Conservation (phyloP, 768 basidiomycete species). For the Pisolithus orientalis region DNA sequence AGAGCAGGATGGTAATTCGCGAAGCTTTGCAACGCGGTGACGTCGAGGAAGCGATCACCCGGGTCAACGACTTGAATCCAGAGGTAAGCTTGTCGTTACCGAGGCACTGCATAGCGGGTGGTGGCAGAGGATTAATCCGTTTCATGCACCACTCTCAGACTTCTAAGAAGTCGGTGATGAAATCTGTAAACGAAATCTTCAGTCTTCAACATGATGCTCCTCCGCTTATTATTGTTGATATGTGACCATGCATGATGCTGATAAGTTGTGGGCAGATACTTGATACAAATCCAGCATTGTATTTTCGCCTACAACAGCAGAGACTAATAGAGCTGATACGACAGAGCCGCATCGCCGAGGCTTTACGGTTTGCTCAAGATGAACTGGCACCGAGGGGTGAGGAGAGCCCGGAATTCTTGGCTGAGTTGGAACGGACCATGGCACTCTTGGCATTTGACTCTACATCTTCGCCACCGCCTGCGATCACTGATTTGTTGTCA, state of each 20-base stretch:
- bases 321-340: constrained; percentile 94
- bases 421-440: constrained; percentile 93
- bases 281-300: constrained; percentile 88
- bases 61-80: constrained; percentile 92
- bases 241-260: constrained; percentile 6
- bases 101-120: constrained; percentile 1
- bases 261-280: constrained; percentile 63
- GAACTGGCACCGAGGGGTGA: constrained; percentile 94
- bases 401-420: constrained; percentile 88
- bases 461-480: constrained; percentile 43
- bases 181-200: constrained; percentile 71
- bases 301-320: constrained; percentile 95
- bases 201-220: constrained; percentile 89
- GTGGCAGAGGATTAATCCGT: constrained; percentile 71
- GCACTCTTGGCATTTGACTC: constrained; percentile 81
- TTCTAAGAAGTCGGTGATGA: constrained; percentile 78
- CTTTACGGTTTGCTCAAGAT: constrained; percentile 85
- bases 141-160: constrained; percentile 99
- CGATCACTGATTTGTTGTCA: constrained; percentile 74
- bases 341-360: constrained; percentile 68
- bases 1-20: constrained; percentile 90
- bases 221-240: not conserved
- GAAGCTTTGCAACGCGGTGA: constrained; percentile 92
- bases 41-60: constrained; percentile 91
- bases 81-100: constrained; percentile 61